Percentiles rank a stretch among this genome's conserved stretches.
phyloP scores from a whole-genome alignment of 768 basidiomycete genomes.

The Tylopilus subfusipes region DNA sequence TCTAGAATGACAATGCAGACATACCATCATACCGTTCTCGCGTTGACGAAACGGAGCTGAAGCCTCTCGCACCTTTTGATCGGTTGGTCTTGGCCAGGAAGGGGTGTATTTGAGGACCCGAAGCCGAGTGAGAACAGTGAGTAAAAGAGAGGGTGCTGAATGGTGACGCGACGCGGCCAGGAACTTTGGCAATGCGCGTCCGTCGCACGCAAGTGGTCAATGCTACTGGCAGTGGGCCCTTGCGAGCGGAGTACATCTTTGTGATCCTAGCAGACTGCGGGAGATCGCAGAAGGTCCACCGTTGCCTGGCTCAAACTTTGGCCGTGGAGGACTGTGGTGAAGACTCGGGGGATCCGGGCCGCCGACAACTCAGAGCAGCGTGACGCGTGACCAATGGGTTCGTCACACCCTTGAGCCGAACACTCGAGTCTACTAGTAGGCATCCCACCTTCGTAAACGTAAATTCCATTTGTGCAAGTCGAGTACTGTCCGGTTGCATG shows the following conservation, averaged over 20 bases:
- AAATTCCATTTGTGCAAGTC: no score
- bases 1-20: not conserved
- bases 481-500: no score
- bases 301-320: not conserved
- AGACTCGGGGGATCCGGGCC: no score
- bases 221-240: not conserved
- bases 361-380: no score
- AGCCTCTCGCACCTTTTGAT: not conserved
- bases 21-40: conserved; percentile 26
- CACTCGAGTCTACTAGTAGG: no score
- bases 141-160: not conserved
- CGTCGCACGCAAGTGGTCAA: not conserved
- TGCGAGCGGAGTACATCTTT: not conserved
- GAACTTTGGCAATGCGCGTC: not conserved
- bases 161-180: not conserved
- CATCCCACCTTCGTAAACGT: no score
- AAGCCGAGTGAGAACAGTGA: not conserved
- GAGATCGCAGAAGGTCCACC: not conserved
- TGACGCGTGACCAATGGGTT: no score
- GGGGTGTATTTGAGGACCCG: not conserved
- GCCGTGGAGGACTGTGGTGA: no score
- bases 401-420: no score
- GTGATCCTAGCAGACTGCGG: not conserved
- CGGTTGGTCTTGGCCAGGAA: not conserved
- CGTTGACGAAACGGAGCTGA: not conserved